Evolutionary conservation across 2,329 filamentous ascomycete genomes (phyloP).

Genomic region (Colletotrichum sp.): DNA sequence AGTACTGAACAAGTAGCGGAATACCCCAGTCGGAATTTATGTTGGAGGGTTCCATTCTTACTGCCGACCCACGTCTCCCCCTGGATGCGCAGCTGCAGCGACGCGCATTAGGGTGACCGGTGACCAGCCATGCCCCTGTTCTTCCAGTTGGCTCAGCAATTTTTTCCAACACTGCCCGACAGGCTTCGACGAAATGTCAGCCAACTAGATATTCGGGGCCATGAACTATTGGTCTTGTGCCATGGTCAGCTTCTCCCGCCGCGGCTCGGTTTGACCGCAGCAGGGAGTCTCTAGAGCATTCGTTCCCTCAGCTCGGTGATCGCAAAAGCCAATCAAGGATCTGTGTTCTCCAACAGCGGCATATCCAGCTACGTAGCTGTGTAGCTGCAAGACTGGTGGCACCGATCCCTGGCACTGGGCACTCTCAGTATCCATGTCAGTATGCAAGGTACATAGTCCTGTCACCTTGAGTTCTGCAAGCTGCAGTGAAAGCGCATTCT

Average conservation of each 20-base stretch:
- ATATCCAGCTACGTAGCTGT: neutral
- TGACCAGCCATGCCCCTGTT: neutral
- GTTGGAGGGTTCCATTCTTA: neutral
- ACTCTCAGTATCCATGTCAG: neutral
- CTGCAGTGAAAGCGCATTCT: neutral
- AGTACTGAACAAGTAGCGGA: neutral
- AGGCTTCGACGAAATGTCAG: neutral
- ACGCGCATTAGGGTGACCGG: neutral
- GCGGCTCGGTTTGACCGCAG: neutral
- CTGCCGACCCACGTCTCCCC: neutral
- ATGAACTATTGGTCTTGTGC: neutral
- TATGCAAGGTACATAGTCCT: slow-evolving; percentile 9
- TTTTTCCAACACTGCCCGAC: neutral
- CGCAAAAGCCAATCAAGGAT: neutral
- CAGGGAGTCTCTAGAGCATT: neutral
- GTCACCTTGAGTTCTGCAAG: neutral
- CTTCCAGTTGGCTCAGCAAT: neutral
- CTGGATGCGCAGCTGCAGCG: neutral
- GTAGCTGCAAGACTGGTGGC: neutral
- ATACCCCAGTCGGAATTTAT: neutral
- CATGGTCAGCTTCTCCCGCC: neutral
- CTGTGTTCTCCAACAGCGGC: neutral
- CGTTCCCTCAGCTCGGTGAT: neutral
- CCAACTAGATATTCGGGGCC: neutral
- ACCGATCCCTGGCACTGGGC: neutral